These are phyloP conservation scores for Fusarium liriodendri DNA, from an alignment of 2,329 filamentous ascomycete genomes.

Conservation along the genomic window DNA sequence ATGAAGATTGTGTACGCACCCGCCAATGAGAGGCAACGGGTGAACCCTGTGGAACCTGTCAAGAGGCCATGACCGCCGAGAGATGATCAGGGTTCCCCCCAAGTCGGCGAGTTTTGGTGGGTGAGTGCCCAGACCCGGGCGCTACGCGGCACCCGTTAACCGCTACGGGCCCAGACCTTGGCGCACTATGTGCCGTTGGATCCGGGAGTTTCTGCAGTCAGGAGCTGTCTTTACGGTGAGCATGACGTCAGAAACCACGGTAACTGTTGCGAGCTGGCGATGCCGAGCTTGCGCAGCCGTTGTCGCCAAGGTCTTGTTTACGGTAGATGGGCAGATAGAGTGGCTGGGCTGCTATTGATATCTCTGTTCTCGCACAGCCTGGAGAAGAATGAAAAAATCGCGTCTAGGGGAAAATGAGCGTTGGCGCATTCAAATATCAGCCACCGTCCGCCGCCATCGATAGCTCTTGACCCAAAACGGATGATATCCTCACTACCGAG, in stretches of 20 bases:
- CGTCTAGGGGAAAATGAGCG: background rate
- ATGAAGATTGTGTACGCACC: slow-evolving; percentile 7
- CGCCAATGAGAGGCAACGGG: slow-evolving; percentile 1
- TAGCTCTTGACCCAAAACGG: slow-evolving; percentile 8
- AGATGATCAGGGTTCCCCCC: slow-evolving; percentile 21
- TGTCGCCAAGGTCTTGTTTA: slow-evolving; percentile 28
- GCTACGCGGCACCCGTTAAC: slow-evolving; percentile 27
- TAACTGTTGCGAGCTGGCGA: slow-evolving; percentile 18
- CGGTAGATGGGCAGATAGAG: slow-evolving; percentile 26
- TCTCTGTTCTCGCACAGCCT: background rate
- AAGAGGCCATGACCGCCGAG: background rate
- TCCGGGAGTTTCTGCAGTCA: slow-evolving; percentile 21
- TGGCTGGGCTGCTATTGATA: background rate
- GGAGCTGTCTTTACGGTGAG: background rate
- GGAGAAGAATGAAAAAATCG: slow-evolving; percentile 10
- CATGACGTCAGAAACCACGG: slow-evolving; percentile 39
- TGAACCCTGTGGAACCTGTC: background rate
- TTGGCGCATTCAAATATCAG: slow-evolving; percentile 30
- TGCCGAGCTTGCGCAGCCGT: slow-evolving; percentile 36
- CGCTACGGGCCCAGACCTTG: slow-evolving; percentile 35
- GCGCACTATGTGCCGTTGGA: slow-evolving; percentile 32
- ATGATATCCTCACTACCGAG: slow-evolving; percentile 13
- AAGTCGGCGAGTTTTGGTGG: slow-evolving; percentile 5
- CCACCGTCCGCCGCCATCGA: slow-evolving; percentile 24
- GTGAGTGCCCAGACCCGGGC: slow-evolving; percentile 3